Evolutionary conservation across 2,329 filamentous ascomycete species (phyloP).

Genomic region (Elsinoe necatrix): DNA sequence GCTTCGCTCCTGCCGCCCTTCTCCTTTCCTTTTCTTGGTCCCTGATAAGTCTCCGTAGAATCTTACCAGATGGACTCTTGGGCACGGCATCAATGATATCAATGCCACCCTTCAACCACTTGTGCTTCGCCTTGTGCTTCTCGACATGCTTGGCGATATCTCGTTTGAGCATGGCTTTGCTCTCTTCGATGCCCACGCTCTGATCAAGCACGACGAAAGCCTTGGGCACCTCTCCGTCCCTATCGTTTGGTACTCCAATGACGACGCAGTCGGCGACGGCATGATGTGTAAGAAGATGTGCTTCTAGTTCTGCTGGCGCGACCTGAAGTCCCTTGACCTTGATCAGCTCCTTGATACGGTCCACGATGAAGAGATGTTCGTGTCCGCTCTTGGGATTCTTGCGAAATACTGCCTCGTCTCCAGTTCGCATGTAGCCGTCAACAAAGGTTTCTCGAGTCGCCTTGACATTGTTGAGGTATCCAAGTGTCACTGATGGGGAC

Average conservation of each 20-base stretch:
- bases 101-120: conserved; percentile 54
- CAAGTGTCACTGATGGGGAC: conserved; percentile 66
- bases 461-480: conserved; percentile 79
- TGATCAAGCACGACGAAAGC: conserved; percentile 55
- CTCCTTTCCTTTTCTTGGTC: conserved; percentile 62
- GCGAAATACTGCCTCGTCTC: conserved; percentile 69
- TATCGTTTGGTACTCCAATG: conserved; percentile 60
- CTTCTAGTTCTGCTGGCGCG: conserved; percentile 73
- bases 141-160: conserved; percentile 52
- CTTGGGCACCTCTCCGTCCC: conserved; percentile 55
- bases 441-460: conserved; percentile 72
- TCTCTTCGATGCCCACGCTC: conserved; percentile 44
- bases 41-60: conserved; percentile 53
- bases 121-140: conserved; percentile 52
- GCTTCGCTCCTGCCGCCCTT: conserved; percentile 17
- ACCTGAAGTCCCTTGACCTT: conserved; percentile 79
- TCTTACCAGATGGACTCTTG: conserved; percentile 54
- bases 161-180: conserved; percentile 41
- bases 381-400: conserved; percentile 52
- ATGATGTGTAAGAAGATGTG: conserved; percentile 65
- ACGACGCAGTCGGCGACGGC: conserved; percentile 72
- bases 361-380: conserved; percentile 78
- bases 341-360: conserved; percentile 71
- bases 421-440: conserved; percentile 58
- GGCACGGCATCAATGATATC: conserved; percentile 45